Percentiles rank a stretch among this genome's conserved stretches.
Evolutionary conservation across 2,329 filamentous ascomycete genomes (phyloP).

Genomic region (Microcyclospora pomicola): DNA sequence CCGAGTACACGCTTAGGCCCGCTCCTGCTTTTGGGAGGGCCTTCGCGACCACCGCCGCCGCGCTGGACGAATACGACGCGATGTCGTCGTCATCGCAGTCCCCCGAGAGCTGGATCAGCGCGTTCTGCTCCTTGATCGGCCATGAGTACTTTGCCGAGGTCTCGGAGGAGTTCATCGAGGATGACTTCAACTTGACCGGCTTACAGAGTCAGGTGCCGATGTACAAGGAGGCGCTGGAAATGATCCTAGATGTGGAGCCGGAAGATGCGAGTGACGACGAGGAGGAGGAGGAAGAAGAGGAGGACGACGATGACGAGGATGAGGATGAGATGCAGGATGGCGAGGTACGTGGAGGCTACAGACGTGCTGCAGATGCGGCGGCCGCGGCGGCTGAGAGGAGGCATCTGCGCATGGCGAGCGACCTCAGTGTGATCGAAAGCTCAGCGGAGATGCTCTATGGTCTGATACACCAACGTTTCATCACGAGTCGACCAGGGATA

Average conservation of each 20-base stretch:
- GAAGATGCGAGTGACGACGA: constrained; percentile 86
- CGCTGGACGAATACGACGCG: constrained; percentile 11
- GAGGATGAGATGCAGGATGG: constrained; percentile 44
- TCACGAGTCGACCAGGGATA: constrained; percentile 88
- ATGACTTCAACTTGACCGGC: constrained; percentile 97
- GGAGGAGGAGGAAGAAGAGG: constrained; percentile 54
- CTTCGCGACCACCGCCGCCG: constrained; percentile 13
- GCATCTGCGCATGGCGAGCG: constrained; percentile 76
- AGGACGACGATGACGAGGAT: constrained; percentile 44
- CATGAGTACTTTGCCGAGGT: constrained; percentile 99
- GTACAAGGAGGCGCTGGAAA: constrained; percentile 98
- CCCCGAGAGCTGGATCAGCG: constrained; percentile 91
- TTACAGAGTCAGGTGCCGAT: constrained; percentile 90
- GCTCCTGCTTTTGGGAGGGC: constrained; percentile 18
- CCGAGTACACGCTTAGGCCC: constrained; percentile 4
- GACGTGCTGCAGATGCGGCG: constrained; percentile 16
- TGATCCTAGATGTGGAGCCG: constrained; percentile 97
- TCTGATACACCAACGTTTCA: constrained; percentile 95
- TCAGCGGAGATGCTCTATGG: constrained; percentile 98
- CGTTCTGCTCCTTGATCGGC: constrained; percentile 86
- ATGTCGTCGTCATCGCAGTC: constrained; percentile 46
- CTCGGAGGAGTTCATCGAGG: constrained; percentile 96
- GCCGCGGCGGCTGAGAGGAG: constrained; percentile 49
- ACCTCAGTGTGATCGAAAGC: constrained; percentile 89
- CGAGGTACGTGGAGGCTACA: constrained; percentile 28